Conservation (phyloP, 768 basidiomycete genomes). For the Kwoniella sp. region DNA sequence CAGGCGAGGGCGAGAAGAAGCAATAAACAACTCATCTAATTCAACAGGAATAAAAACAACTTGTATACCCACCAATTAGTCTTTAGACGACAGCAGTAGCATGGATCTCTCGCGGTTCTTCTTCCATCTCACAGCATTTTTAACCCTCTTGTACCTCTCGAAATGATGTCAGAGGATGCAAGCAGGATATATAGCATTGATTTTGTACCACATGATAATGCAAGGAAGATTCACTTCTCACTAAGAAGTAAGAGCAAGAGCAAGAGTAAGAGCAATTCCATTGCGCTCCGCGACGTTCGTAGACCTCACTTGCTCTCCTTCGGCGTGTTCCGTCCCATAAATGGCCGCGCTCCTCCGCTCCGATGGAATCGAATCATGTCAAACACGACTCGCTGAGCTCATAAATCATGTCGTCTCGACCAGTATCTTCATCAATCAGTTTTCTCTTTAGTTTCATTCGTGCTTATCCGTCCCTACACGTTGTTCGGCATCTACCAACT, state of each 20-base stretch:
- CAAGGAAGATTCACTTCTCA: constrained; percentile 29
- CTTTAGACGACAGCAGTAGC: neutral
- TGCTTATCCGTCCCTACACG: too few relatives aligned
- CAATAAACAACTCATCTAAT: constrained; percentile 24
- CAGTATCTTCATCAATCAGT: too few relatives aligned
- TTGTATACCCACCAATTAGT: neutral
- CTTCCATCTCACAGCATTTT: constrained; percentile 3
- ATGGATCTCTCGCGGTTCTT: constrained; percentile 2
- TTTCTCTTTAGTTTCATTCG: too few relatives aligned
- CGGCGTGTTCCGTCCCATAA: too few relatives aligned
- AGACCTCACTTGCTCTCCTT: too few relatives aligned
- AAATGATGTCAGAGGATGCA: neutral
- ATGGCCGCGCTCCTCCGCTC: too few relatives aligned
- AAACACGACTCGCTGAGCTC: neutral
- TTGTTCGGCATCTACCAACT: too few relatives aligned
- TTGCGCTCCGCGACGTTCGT: too few relatives aligned
- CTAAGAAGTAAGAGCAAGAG: too few relatives aligned
- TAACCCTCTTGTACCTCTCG: constrained; percentile 3
- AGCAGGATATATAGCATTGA: constrained; percentile 1
- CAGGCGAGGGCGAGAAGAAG: constrained; percentile 42
- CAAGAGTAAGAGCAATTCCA: too few relatives aligned
- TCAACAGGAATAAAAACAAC: neutral
- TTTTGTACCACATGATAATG: constrained; percentile 14
- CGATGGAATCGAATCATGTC: too few relatives aligned
- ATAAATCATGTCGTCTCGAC: too few relatives aligned